A percentile compares a stretch with the other conserved stretches of the same genome.
Conservation (phyloP, 1,284 basidiomycete genomes). For the Stereum hirsutum region DNA sequence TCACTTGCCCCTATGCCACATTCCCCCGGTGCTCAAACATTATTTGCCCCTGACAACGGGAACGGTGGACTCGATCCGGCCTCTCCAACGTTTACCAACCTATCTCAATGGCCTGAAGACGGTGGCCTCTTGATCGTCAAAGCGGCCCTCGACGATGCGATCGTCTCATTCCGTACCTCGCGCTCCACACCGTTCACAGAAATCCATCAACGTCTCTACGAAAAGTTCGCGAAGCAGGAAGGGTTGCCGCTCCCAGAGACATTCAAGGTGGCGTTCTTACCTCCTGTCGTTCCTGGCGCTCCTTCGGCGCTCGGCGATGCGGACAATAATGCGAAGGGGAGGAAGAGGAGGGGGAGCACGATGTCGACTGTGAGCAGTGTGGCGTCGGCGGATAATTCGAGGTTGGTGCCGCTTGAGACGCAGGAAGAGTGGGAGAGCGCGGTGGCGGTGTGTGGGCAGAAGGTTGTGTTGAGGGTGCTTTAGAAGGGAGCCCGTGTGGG, state of each 20-base stretch:
- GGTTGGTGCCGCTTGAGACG: conserved; percentile 25
- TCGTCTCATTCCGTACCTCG: conserved; percentile 50
- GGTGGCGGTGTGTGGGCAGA: conserved; percentile 19
- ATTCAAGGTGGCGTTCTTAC: conserved; percentile 44
- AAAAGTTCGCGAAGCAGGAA: conserved; percentile 55
- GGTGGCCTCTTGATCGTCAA: conserved; percentile 45
- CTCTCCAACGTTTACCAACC: conserved; percentile 5
- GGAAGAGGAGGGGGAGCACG: no score
- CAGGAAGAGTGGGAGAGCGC: conserved; percentile 33
- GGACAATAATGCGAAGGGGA: no score
- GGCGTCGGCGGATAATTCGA: conserved; percentile 11
- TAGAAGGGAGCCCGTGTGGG: no score
- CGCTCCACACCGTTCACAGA: conserved; percentile 35
- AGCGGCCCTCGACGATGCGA: conserved; percentile 48
- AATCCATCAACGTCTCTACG: conserved; percentile 43
- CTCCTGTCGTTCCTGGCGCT: conserved; percentile 12
- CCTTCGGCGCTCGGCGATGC: no score
- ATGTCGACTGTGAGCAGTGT: conserved; percentile 29
- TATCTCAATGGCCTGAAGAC: conserved; percentile 11
- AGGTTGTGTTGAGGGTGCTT: conserved; percentile 24
- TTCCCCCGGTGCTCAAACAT: background rate
- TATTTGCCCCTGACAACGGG: background rate
- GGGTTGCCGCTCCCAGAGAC: conserved; percentile 37
- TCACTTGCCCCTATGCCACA: no score
- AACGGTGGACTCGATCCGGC: background rate